These are phyloP conservation scores for Sarcomyxa edulis DNA, from an alignment of 768 basidiomycete genomes.

Conservation along the genomic window DNA sequence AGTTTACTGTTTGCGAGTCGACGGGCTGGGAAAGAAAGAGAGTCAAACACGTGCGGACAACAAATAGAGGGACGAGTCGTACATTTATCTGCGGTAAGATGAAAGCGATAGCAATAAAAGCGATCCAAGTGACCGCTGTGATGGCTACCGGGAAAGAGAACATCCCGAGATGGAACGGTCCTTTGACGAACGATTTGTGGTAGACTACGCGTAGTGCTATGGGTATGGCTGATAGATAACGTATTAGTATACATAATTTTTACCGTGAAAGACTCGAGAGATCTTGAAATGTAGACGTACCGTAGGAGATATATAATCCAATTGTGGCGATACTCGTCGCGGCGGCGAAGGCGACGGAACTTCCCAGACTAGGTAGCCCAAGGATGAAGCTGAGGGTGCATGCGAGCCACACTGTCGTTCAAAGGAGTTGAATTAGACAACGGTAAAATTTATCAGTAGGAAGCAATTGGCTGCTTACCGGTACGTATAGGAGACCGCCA, in stretches of 20 bases:
- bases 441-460: not conserved
- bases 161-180: slow-evolving; percentile 66
- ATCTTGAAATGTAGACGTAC: slow-evolving; percentile 20
- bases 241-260: not conserved
- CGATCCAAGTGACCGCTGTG: slow-evolving; percentile 60
- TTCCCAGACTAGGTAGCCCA: slow-evolving; percentile 69
- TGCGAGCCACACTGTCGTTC: slow-evolving; percentile 64
- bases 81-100: slow-evolving; percentile 67
- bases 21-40: slow-evolving; percentile 43
- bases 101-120: slow-evolving; percentile 69
- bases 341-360: slow-evolving; percentile 62
- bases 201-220: slow-evolving; percentile 65
- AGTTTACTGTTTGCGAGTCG: slow-evolving; percentile 67
- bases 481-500: slow-evolving; percentile 66
- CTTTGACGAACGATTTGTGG: slow-evolving; percentile 51
- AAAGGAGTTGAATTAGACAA: not conserved
- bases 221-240: slow-evolving; percentile 62
- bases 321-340: slow-evolving; percentile 66
- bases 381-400: slow-evolving; percentile 73
- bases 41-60: not conserved
- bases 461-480: too few relatives aligned
- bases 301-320: slow-evolving; percentile 74
- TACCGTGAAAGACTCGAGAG: not conserved
- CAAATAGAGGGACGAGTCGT: slow-evolving; percentile 11
- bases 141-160: slow-evolving; percentile 59